phyloP scores from a whole-genome alignment of 148 eudicot species.

The Linanthus parryae region DNA sequence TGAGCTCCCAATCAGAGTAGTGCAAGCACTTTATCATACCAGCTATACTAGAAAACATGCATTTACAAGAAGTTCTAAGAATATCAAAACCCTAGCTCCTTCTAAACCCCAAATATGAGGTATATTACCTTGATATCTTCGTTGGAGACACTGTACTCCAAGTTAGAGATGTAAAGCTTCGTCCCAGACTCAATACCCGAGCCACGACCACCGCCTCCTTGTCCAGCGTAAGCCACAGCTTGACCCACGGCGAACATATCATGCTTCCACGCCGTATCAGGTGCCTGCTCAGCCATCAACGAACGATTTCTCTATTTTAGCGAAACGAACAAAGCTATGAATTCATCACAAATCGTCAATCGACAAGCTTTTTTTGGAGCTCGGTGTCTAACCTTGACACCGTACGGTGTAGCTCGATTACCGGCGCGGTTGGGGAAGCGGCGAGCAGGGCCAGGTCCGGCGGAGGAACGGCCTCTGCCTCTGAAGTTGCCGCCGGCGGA shows the following conservation, averaged over 20 bases:
- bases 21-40: too few relatives aligned
- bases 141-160: slow-evolving; percentile 88
- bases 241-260: slow-evolving; percentile 58
- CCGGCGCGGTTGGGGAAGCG: slow-evolving; percentile 57
- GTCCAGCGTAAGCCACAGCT: slow-evolving; percentile 16
- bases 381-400: slow-evolving; percentile 34
- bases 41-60: too few relatives aligned
- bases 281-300: slow-evolving; percentile 34
- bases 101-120: too few relatives aligned
- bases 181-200: slow-evolving; percentile 77
- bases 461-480: slow-evolving; percentile 37
- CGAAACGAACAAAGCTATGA: not conserved
- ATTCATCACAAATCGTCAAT: not conserved
- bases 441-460: slow-evolving; percentile 59
- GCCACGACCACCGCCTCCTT: slow-evolving; percentile 32
- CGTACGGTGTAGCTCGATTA: slow-evolving; percentile 64
- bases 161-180: slow-evolving; percentile 81
- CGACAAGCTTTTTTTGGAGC: not conserved
- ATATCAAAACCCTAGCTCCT: too few relatives aligned
- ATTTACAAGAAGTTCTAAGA: too few relatives aligned
- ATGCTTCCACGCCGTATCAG: slow-evolving; percentile 64
- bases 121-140: slow-evolving; percentile 76
- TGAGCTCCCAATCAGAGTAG: too few relatives aligned
- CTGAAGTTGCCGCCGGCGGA: slow-evolving; percentile 36
- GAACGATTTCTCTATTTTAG: not conserved